Base-by-base conservation (phyloP, 2,329 filamentous ascomycete species). In the Neopestalotiopsis sp. region DNA sequence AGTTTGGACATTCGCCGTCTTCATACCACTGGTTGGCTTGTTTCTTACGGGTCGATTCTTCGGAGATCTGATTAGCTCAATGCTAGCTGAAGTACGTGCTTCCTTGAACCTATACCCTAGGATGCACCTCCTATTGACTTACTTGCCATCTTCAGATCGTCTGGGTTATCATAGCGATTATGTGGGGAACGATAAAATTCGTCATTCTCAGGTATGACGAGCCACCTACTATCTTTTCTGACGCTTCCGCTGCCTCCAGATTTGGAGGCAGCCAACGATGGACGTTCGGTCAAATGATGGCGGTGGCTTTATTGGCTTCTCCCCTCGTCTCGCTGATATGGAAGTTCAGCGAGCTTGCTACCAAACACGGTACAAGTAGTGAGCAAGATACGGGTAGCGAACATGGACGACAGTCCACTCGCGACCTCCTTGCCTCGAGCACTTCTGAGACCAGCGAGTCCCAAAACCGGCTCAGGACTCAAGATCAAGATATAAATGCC, bases 291-390 rank as follows among this genome's bases (percentile, higher is more conserved):
- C 42, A 49, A 49, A 49, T 20, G 42, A 49, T 49, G 42, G 42
- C 42, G 3, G 42, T 49, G 42, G 42, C 42, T 3, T n/a, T 49
- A 20, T 14, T 49, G 42, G 42, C 42, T n/a, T 14, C 56, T n/a
- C 56, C 56, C 20, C 10, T 59, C 10, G 28, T 20, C 56, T 59
- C 56, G 20, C 56, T 59, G 7, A 20, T 59, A 20, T 59, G 56
- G 56, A 28, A 59, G 4, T 59, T 59, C 20, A 28, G 56, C 56
- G 56, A 32, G 30, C 56, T 59, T 59, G 56, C 56, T 28, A 59
- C 7, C 20, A n/a, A 59, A 28, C 4, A 59, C 28, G 56, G 7
- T 20, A 20, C 6, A 5, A 28, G 28, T 12, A 28, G 30, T 28
- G 20, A 59, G 13, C 17, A 28, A 59, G 12, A 28, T 28, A 28